Base-by-base conservation (phyloP, 495 filamentous ascomycete species). In the Hamigera avellanea region DNA sequence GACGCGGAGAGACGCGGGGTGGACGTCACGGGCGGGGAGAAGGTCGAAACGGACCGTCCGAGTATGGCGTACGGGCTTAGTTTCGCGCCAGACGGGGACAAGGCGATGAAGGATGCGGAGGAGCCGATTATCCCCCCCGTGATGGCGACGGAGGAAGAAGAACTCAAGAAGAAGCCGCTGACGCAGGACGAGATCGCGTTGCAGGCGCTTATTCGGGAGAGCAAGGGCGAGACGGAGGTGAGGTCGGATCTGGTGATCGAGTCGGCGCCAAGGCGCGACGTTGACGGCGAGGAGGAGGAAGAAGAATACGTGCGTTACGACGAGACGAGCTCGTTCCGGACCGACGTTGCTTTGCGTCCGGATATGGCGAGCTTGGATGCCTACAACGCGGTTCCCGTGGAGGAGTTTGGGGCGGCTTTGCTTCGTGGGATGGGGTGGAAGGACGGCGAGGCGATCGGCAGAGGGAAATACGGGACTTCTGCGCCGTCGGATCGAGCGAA, bases 361-460 rank as follows among this genome's bases (percentile, higher is more conserved):
- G 80, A 86, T 15, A 59, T 75, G 12, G 78, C 86, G 2, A 80
- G 73, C 0, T 62, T 91, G 15, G 85, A 86, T 31, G 85, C 89
- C 46, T 99, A 99, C 58, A 78, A 75, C 18, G 75, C 79, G 3
- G 73, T 94, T 8, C 89, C 93, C 0, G 85, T 96, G 25, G 91
- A 95, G 41, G 85, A 93, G 40, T 99, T 96, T 48, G 91, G 89
- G 21, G 79, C 83, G 15, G 85, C 84, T 2, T 59, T 96, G 34
- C 69, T 99, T 17, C 73, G 85, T 6, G 84, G 86, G 8, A 93
- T 95, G 78, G 91, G 91, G 3, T 95, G 88, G 89, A 82, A 82
- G 49, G 84, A 95, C 40, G 89, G 88, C 1, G 75, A 89, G 40
- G 57, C 70, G 14, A 61, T 84, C 17, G 80, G 77, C 6, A 70